These are phyloP conservation scores for Naganishia randhawae DNA, from an alignment of 768 basidiomycete genomes.

Conservation along the genomic window DNA sequence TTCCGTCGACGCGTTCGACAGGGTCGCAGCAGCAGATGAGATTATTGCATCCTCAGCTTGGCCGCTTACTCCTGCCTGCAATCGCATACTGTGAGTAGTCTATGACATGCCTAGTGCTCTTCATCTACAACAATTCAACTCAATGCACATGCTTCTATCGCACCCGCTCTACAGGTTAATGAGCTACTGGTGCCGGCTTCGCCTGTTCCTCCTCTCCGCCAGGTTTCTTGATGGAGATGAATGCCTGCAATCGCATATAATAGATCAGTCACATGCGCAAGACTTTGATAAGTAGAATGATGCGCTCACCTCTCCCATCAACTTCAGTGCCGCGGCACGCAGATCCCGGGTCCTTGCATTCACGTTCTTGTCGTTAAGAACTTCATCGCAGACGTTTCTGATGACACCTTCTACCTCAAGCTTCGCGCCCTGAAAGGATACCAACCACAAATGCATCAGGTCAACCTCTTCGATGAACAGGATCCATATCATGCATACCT, in stretches of 20 bases:
- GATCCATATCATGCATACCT: slow-evolving; percentile 33
- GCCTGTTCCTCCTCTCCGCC: slow-evolving; percentile 31
- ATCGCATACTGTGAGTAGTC: no score
- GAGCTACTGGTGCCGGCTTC: slow-evolving; percentile 2
- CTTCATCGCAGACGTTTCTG: slow-evolving; percentile 47
- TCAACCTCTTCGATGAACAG: not conserved
- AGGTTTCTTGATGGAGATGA: slow-evolving; percentile 43
- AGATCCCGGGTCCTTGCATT: slow-evolving; percentile 45
- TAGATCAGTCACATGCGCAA: not conserved
- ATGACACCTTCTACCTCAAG: slow-evolving; percentile 51
- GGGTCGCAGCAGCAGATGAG: no score
- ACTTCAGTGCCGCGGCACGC: slow-evolving; percentile 43
- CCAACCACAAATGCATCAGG: not conserved
- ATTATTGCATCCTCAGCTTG: no score
- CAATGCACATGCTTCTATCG: not conserved
- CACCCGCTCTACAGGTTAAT: not conserved
- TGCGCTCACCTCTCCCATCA: slow-evolving; percentile 48
- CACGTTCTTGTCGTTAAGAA: slow-evolving; percentile 45
- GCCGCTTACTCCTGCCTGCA: no score
- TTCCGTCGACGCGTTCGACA: no score
- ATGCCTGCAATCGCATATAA: slow-evolving; percentile 38
- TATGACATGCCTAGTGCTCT: not conserved
- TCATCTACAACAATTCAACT: not conserved
- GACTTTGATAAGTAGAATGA: not conserved
- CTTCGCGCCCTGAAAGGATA: slow-evolving; percentile 44